Evolutionary conservation across 2,329 filamentous ascomycete species (phyloP), one percentile per base, ranked within the genome.

Genomic region (Monilinia vaccinii-corymbosi): DNA sequence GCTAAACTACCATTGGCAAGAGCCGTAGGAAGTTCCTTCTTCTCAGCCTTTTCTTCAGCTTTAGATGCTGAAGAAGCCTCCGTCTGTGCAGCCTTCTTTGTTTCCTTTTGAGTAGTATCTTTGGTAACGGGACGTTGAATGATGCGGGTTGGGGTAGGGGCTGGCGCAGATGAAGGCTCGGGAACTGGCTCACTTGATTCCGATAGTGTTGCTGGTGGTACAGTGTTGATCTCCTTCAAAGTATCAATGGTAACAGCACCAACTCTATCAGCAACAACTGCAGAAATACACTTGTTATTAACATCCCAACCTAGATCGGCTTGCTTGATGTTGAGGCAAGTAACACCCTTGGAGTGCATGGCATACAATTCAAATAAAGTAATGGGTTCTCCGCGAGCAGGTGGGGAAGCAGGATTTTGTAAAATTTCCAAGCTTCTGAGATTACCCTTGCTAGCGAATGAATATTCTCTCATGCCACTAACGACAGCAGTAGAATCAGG

Each of bases 261-360:
- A 58, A 84, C 81, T 57, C 86, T 79, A 48, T 90, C 79, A 2
- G 90, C 92, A 73, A 96, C 86, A 44, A 94, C 83, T 0, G 88
- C 81, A 58, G 86, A 78, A 44, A 96, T 78, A 57, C 96, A 89
- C 77, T 95, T 96, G 75, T 91, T 93, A 63, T 97, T 90, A 67
- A 85, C 83, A 67, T 87, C 88, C 92, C 92, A 97, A 34, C 95
- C 94, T 52, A 99, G 79, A 74, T 97, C 93, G 56, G 86, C 84
- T 71, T 93, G 90, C 73, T 88, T 93, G 72, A 99, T 85, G 64
- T 85, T 86, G 57, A 97, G 73, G 68, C 89, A 93, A 21, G 92
- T 92, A n/a, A 97, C 91, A 63, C 94, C 94, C 76, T 91, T 95
- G 13, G 94, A 97, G 74, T 99, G 93, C 87, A 97, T 96, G 36